A percentile compares a stretch with the other conserved stretches of the same genome.
Conservation (phyloP, 2,329 filamentous ascomycete genomes). For the Talaromyces verruculosus region DNA sequence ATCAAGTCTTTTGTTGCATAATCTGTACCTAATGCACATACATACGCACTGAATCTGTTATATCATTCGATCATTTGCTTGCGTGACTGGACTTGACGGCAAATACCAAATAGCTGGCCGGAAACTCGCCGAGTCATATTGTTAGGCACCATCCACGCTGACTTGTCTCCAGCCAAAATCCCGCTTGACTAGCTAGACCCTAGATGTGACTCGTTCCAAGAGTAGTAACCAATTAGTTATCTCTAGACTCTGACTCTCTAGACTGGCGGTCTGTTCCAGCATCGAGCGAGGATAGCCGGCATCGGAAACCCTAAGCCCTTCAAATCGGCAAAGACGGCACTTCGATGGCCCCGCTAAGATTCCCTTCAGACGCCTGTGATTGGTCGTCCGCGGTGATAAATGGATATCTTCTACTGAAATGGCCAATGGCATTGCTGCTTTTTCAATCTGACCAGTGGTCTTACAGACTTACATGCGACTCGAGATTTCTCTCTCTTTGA, state of each 20-base stretch:
- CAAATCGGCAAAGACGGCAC: conserved; percentile 12
- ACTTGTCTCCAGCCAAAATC: background rate
- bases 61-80: background rate
- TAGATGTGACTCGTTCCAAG: background rate
- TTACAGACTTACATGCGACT: background rate
- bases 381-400: background rate
- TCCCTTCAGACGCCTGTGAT: background rate
- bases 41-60: background rate
- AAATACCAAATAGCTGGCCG: conserved; percentile 3
- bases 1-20: conserved; percentile 1
- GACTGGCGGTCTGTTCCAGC: background rate
- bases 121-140: background rate
- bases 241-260: background rate
- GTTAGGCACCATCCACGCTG: background rate
- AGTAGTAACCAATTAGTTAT: background rate
- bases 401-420: no score
- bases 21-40: conserved; percentile 13
- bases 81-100: background rate
- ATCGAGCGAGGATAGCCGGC: background rate
- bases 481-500: background rate
- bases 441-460: background rate
- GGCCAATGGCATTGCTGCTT: background rate
- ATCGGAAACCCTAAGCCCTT: background rate
- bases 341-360: background rate
- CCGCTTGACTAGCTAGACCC: background rate